Percentiles rank a stretch among this genome's conserved stretches.
These are phyloP conservation scores for Botrytis paeoniae DNA, from an alignment of 2,329 filamentous ascomycete species.

Conservation along the genomic window DNA sequence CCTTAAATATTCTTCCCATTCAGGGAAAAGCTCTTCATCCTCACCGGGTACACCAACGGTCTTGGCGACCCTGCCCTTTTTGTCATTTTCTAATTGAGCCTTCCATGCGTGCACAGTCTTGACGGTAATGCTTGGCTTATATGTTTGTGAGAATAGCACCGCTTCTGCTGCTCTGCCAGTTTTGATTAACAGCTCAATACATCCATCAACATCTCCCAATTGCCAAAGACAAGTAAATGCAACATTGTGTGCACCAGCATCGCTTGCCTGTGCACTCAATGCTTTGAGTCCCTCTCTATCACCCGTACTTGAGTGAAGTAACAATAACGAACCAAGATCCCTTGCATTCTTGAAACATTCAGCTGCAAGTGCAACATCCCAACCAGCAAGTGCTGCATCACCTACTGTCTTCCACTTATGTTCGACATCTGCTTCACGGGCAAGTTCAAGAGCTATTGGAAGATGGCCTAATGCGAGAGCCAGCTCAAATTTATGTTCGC, in stretches of 20 bases:
- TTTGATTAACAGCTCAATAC: conserved; percentile 73
- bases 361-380: conserved; percentile 84
- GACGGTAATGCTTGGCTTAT: conserved; percentile 75
- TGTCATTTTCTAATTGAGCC: conserved; percentile 73
- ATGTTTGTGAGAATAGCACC: conserved; percentile 90
- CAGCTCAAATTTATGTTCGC: conserved; percentile 95
- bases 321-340: conserved; percentile 82
- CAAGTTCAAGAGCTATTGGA: conserved; percentile 80
- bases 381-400: conserved; percentile 80
- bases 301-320: conserved; percentile 83
- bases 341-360: conserved; percentile 92
- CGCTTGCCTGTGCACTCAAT: conserved; percentile 71
- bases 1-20: conserved; percentile 88
- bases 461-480: conserved; percentile 80
- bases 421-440: conserved; percentile 78
- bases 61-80: conserved; percentile 81
- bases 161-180: conserved; percentile 82
- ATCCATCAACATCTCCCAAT: conserved; percentile 75
- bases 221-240: conserved; percentile 91
- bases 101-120: conserved; percentile 78
- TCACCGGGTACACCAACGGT: conserved; percentile 78
- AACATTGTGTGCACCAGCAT: conserved; percentile 81
- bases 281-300: conserved; percentile 70
- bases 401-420: conserved; percentile 99
- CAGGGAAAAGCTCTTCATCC: conserved; percentile 86